Percentiles rank a stretch among this genome's conserved stretches.
phyloP scores from a whole-genome alignment of 495 filamentous ascomycete species.

The Hamigera avellanea region DNA sequence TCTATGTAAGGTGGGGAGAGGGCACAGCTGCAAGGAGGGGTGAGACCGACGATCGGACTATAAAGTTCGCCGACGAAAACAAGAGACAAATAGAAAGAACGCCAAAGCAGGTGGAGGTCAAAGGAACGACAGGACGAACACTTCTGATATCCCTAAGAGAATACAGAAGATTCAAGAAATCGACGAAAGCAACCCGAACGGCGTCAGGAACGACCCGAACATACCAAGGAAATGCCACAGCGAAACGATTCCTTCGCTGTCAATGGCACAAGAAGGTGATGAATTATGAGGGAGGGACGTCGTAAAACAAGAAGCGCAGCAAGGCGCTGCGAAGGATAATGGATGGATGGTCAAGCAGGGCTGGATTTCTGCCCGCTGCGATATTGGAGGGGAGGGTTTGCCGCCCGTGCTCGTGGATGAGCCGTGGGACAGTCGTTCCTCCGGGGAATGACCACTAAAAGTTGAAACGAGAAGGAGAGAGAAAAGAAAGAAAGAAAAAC shows the following conservation, averaged over 20 bases:
- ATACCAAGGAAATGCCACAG: not conserved
- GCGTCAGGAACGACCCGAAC: not conserved
- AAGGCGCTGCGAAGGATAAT: no score
- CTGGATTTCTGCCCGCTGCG: no score
- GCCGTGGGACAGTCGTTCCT: constrained; percentile 23
- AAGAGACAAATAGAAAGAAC: constrained; percentile 2
- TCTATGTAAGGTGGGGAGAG: constrained; percentile 2
- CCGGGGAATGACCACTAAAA: constrained; percentile 29
- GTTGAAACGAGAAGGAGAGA: constrained; percentile 11
- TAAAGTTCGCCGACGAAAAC: not conserved
- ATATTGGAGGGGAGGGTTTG: constrained; percentile 4
- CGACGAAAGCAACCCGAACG: not conserved
- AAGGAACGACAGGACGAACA: no score
- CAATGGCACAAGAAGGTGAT: not conserved
- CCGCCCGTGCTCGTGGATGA: constrained; percentile 9
- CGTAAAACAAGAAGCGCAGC: no score
- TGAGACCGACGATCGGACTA: constrained; percentile 13
- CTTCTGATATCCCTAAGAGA: no score
- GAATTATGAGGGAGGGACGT: not conserved
- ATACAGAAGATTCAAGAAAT: no score
- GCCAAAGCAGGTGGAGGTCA: not conserved
- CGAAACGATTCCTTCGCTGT: no score
- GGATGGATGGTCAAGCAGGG: no score
- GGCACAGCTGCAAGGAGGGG: constrained; percentile 15
- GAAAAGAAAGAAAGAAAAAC: constrained; percentile 10